Evolutionary conservation across 768 basidiomycete genomes (phyloP).

Genomic region (Amanita muscaria): DNA sequence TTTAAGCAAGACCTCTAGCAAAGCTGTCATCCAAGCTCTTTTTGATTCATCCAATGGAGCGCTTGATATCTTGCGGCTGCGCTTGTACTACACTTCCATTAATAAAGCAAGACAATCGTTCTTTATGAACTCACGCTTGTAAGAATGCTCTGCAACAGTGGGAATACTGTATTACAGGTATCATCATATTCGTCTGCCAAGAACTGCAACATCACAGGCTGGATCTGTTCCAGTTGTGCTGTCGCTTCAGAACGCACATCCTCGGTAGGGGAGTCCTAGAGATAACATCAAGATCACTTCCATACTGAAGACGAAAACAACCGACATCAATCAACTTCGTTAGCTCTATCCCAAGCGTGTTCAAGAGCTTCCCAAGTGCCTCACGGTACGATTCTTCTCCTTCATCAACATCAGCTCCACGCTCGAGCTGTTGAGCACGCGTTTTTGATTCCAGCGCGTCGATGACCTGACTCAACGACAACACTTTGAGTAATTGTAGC

Average conservation of each 20-base stretch:
- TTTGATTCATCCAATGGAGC: constrained; percentile 57
- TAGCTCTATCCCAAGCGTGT: constrained; percentile 74
- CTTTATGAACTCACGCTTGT: constrained; percentile 45
- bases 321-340: constrained; percentile 76
- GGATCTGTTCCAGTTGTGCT: constrained; percentile 50
- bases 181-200: constrained; percentile 88
- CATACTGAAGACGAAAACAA: constrained; percentile 8
- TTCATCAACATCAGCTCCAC: constrained; percentile 70
- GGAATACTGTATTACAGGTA: constrained; percentile 78
- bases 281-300: constrained; percentile 6
- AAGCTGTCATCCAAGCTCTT: constrained; percentile 66
- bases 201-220: constrained; percentile 82
- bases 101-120: constrained; percentile 1
- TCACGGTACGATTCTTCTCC: constrained; percentile 87
- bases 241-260: constrained; percentile 58
- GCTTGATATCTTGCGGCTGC: constrained; percentile 49
- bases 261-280: constrained; percentile 52
- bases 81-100: constrained; percentile 60
- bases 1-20: constrained; percentile 69
- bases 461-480: constrained; percentile 78
- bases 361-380: constrained; percentile 76
- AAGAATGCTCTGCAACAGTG: constrained; percentile 69
- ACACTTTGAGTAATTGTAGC: constrained; percentile 79
- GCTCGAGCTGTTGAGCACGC: constrained; percentile 51
- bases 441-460: constrained; percentile 75